These are phyloP conservation scores for Aspergillus fischeri DNA, from an alignment of 2,329 filamentous ascomycete species.

Conservation along the genomic window DNA sequence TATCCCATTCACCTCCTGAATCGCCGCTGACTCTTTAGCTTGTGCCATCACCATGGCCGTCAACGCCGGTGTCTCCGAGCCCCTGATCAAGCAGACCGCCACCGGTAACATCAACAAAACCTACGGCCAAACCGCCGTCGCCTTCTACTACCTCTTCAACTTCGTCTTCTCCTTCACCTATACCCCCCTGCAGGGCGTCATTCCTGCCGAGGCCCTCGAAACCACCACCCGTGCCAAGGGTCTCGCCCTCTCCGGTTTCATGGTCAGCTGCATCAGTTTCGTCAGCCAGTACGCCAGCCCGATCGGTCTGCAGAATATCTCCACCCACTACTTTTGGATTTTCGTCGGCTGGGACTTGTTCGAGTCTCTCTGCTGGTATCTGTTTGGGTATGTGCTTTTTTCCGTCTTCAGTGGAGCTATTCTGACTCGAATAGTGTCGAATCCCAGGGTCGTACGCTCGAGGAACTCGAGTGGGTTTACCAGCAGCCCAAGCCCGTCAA, in stretches of 20 bases:
- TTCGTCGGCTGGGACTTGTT: conserved; percentile 49
- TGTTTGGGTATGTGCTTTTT: conserved; percentile 41
- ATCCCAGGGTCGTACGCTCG: conserved; percentile 48
- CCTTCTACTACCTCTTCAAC: conserved; percentile 50
- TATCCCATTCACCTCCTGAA: background rate
- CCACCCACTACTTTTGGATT: conserved; percentile 37
- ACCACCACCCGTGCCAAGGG: conserved; percentile 49
- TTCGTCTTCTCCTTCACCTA: conserved; percentile 49
- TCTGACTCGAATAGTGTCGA: conserved; percentile 38
- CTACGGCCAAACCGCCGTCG: conserved; percentile 43
- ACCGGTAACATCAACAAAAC: conserved; percentile 29
- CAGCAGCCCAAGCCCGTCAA: conserved; percentile 49
- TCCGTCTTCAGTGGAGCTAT: background rate
- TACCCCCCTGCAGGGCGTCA: conserved; percentile 48
- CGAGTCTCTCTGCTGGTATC: conserved; percentile 42
- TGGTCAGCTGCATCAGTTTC: conserved; percentile 46
- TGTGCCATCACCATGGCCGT: conserved; percentile 43
- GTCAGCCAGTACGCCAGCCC: conserved; percentile 49
- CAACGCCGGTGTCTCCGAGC: conserved; percentile 45
- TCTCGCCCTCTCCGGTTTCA: conserved; percentile 43
- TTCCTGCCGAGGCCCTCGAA: conserved; percentile 47
- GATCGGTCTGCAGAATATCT: conserved; percentile 44
- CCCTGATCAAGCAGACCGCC: conserved; percentile 21
- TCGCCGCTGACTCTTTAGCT: conserved; percentile 6
- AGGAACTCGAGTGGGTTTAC: conserved; percentile 50